A percentile compares a stretch with the other conserved stretches of the same genome.
Evolutionary conservation across 2,329 filamentous ascomycete genomes (phyloP).

Genomic region (Incumbomyces lentus): DNA sequence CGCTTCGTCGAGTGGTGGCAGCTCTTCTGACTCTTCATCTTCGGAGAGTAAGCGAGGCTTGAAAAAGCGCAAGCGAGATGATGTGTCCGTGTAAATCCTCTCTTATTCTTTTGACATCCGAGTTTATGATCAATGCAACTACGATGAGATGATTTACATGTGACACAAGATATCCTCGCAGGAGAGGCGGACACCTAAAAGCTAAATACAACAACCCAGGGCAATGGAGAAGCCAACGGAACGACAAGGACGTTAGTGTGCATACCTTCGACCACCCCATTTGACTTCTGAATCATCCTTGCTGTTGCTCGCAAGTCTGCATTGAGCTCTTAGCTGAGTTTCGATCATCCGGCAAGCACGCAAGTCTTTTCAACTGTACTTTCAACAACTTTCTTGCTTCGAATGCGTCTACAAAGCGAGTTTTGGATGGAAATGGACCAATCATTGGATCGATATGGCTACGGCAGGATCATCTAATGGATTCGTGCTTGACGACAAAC

Average conservation of each 20-base stretch:
- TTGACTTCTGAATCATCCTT: conserved; percentile 3
- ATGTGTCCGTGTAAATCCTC: conserved; percentile 26
- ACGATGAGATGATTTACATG: conserved; percentile 15
- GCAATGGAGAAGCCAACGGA: conserved; percentile 3
- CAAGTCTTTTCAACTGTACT: conserved; percentile 3
- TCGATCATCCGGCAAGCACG: background rate
- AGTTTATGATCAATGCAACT: conserved; percentile 7
- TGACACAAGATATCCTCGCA: conserved; percentile 13
- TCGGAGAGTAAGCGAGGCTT: conserved; percentile 43
- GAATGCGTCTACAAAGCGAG: background rate
- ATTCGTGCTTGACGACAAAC: conserved; percentile 5
- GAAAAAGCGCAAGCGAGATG: conserved; percentile 70
- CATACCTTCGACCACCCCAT: conserved; percentile 2
- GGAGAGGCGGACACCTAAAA: conserved; percentile 2
- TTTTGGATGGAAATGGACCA: background rate
- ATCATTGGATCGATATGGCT: no score
- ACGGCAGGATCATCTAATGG: conserved; percentile 5
- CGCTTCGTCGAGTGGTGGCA: conserved; percentile 38
- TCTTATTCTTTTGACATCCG: conserved; percentile 2
- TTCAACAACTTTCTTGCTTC: background rate
- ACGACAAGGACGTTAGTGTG: background rate
- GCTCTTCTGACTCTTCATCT: conserved; percentile 24
- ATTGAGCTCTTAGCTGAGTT: background rate
- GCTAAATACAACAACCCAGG: conserved; percentile 3
- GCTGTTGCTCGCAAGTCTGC: background rate